phyloP scores from a whole-genome alignment of 768 basidiomycete genomes.

The Leccinellum rugosiceps region DNA sequence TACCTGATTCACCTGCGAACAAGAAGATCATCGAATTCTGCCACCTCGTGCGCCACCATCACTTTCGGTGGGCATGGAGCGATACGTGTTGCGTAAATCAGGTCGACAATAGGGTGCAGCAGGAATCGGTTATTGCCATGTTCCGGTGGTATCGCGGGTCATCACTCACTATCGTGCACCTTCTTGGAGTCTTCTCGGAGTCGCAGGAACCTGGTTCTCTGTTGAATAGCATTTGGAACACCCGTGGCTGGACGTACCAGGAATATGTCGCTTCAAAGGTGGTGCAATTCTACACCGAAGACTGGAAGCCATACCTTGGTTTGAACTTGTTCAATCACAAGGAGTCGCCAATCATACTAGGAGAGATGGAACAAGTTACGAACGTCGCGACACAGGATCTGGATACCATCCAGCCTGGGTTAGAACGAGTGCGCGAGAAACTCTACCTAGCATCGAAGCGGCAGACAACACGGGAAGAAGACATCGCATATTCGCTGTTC shows the following conservation, averaged over 20 bases:
- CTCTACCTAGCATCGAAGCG: not conserved
- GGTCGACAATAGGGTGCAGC: not conserved
- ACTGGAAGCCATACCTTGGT: not conserved
- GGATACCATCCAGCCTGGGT: not conserved
- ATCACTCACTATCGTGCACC: not conserved
- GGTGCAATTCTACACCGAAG: not conserved
- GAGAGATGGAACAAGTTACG: not conserved
- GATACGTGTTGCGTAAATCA: not conserved
- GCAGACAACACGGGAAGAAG: not conserved
- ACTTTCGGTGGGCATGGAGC: not conserved
- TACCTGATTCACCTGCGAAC: not conserved
- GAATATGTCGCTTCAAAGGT: not conserved
- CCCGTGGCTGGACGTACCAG: not conserved
- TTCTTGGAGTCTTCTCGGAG: not conserved
- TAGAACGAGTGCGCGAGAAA: not conserved
- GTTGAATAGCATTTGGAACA: not conserved
- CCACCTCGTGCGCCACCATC: not conserved
- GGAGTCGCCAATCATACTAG: not conserved
- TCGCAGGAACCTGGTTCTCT: not conserved
- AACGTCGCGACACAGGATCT: not conserved
- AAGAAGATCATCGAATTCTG: not conserved
- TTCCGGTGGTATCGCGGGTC: not conserved
- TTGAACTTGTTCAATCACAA: not conserved
- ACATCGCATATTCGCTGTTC: not conserved
- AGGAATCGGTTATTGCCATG: not conserved